These are phyloP conservation scores for Diaporthe citrichinensis DNA, from an alignment of 2,329 filamentous ascomycete species.

Conservation along the genomic window DNA sequence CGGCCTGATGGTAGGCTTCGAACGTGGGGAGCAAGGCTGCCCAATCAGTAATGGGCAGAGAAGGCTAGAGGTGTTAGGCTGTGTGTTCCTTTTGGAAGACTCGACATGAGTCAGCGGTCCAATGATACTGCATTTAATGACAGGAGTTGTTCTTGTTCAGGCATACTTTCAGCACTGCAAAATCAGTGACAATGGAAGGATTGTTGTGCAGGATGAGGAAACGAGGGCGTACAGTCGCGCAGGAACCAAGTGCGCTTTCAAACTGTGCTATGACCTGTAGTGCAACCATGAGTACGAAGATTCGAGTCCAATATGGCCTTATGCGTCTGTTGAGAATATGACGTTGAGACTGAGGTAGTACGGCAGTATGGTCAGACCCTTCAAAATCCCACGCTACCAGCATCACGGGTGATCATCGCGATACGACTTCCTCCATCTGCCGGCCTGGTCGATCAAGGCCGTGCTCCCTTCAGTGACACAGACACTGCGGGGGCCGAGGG, in stretches of 20 bases:
- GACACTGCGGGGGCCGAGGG: slow-evolving; percentile 3
- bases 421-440: neutral
- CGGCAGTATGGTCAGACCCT: neutral
- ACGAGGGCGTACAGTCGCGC: no score
- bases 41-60: neutral
- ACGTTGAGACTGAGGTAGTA: neutral
- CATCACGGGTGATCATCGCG: neutral
- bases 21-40: neutral
- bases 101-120: no score
- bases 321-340: neutral
- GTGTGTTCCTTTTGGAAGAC: neutral
- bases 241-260: no score
- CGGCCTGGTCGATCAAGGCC: neutral
- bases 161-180: neutral
- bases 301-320: neutral
- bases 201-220: neutral
- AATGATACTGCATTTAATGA: neutral
- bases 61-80: neutral
- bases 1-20: neutral
- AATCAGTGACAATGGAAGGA: no score
- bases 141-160: neutral
- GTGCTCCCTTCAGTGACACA: neutral
- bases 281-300: no score
- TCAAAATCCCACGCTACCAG: neutral
- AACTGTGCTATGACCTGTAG: neutral